Base-by-base conservation (phyloP, 176 grass and related monocot species). In the Triticum timopheevii region DNA sequence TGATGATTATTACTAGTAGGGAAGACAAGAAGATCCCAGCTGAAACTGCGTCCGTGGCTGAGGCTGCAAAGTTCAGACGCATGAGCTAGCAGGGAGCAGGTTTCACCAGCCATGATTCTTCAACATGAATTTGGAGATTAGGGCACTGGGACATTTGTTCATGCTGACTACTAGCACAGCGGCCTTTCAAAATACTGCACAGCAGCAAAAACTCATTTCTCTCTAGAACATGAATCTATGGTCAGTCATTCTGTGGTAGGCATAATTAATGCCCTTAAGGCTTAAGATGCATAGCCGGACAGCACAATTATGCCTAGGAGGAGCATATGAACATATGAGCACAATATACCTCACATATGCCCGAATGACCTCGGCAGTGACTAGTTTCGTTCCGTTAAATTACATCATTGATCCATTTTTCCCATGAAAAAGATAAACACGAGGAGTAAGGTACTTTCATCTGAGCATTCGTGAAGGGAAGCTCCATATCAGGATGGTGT, bases 401-500 rank as follows among this genome's bases (percentile, higher is more conserved):
- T 72, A 49, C 10, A 45, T 67, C 71, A 67, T 38, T 15, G 45
- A 49, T 15, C 5, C 45, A 49, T 15, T 49, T 49, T 56, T 76
- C 20, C 47, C 63, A 77, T 77, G 72, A 39, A 83, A 23, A 76
- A 49, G 73, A 85, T 27, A 84, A 65, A 39, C 1, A 15, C 39
- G 7, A 1, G 10, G 1, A 70, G 27, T 24, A 19, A 65, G 62
- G 36, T 78, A 42, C 40, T 56, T 79, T 69, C 22, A 73, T 68
- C 52, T 73, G 31, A 70, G 69, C 12, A 73, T 64, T 10, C 35
- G 40, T 87, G 84, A 77, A 93, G 91, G 91, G 67, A 83, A 84
- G 49, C 27, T 93, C 70, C 86, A 91, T 13, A 79, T 56, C 22
- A 95, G 91, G 69, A 92, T 77, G 59, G 91, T 82, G 78, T 85